Evolutionary conservation across 768 basidiomycete species (phyloP).

Genomic region (Suillus clintonianus): DNA sequence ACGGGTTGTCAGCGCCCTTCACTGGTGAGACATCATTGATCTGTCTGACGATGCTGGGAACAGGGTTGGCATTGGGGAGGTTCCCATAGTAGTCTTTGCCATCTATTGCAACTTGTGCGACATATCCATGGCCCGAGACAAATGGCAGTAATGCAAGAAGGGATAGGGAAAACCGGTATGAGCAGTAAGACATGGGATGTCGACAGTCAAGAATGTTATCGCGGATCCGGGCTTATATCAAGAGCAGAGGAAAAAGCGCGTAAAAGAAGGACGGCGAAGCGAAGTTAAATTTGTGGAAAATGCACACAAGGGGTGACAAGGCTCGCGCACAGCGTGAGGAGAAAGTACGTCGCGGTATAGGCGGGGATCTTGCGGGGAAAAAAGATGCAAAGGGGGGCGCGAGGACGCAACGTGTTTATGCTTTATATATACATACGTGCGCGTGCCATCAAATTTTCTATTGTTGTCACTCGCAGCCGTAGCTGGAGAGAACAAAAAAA

Average conservation of each 20-base stretch:
- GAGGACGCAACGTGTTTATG: constrained; percentile 17
- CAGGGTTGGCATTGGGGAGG: constrained; percentile 39
- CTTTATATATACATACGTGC: not conserved
- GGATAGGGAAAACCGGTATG: not conserved
- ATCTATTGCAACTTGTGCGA: constrained; percentile 44
- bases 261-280: constrained; percentile 1
- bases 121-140: constrained; percentile 43
- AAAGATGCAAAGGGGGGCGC: constrained; percentile 14
- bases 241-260: not conserved
- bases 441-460: constrained; percentile 4
- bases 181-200: not conserved
- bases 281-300: constrained; percentile 6
- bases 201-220: not conserved
- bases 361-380: constrained; percentile 17
- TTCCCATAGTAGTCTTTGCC: constrained; percentile 47
- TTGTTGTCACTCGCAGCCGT: not conserved
- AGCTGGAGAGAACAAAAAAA: constrained; percentile 2
- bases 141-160: constrained; percentile 13
- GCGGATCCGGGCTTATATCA: not conserved
- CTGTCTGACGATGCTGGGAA: constrained; percentile 45
- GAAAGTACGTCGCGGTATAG: not conserved
- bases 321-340: constrained; percentile 7
- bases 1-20: constrained; percentile 58
- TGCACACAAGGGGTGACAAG: constrained; percentile 6
- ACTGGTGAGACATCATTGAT: constrained; percentile 46